A percentile compares a stretch with the other conserved stretches of the same genome.
phyloP scores from a whole-genome alignment of 2,329 filamentous ascomycete genomes.

The Penicillium janthinellum region DNA sequence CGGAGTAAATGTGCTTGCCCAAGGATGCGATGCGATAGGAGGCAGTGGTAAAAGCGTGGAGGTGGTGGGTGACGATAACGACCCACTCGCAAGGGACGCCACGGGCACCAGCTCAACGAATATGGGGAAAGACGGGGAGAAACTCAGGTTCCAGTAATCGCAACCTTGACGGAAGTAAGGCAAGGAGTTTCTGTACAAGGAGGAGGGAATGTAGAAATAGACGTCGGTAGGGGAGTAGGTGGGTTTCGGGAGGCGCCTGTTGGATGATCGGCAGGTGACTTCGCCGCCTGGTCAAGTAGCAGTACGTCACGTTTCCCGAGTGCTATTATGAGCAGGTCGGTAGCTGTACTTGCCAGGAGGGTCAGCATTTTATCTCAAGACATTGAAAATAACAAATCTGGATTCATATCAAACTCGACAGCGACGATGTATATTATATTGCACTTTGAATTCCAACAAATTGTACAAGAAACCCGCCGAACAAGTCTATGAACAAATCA shows the following conservation, averaged over 20 bases:
- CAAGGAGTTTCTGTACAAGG: conserved; percentile 3
- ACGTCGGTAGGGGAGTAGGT: conserved; percentile 6
- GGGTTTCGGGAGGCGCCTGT: conserved; percentile 9
- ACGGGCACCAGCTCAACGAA: conserved; percentile 3
- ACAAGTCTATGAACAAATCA: conserved; percentile 19
- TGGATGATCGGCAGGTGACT: conserved; percentile 27
- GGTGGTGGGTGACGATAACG: conserved; percentile 23
- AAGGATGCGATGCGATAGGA: conserved; percentile 27
- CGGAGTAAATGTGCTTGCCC: conserved; percentile 7
- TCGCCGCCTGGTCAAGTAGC: conserved; percentile 25
- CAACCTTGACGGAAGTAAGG: background rate
- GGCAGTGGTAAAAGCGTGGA: conserved; percentile 15
- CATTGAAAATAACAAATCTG: background rate
- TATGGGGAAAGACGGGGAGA: background rate
- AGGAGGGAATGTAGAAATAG: conserved; percentile 2
- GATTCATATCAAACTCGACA: background rate
- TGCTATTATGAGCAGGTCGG: conserved; percentile 1
- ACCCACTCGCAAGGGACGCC: conserved; percentile 17
- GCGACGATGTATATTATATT: conserved; percentile 10
- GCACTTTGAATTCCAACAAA: conserved; percentile 7
- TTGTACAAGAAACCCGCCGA: conserved; percentile 16
- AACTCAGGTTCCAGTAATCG: background rate
- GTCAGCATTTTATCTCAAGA: background rate
- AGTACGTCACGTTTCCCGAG: conserved; percentile 22
- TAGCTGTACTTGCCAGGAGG: conserved; percentile 10